Evolutionary conservation across 108 stramenopile species (phyloP).

Genomic region (Aureococcus anophagefferens): DNA sequence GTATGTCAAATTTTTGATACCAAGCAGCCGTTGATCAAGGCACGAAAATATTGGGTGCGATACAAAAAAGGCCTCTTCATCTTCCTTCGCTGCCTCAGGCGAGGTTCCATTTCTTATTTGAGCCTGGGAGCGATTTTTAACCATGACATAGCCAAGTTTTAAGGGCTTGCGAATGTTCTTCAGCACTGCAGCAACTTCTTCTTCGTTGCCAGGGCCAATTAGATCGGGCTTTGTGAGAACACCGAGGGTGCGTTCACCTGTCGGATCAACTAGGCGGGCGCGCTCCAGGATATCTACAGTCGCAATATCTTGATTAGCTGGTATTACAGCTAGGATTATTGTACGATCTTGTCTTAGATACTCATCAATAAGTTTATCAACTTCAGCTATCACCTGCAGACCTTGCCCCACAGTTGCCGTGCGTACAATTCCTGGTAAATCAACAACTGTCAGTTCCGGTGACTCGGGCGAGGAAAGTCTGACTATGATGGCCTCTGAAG

Average conservation of each 20-base stretch:
- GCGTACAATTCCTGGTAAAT: conserved; percentile 77
- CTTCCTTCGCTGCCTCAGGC: conserved; percentile 9
- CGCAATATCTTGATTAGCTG: conserved; percentile 71
- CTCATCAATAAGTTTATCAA: conserved; percentile 55
- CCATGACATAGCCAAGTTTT: conserved; percentile 41
- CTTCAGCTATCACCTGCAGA: conserved; percentile 36
- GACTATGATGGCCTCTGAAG: conserved; percentile 25
- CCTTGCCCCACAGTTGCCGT: conserved; percentile 46
- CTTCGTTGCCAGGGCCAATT: conserved; percentile 35
- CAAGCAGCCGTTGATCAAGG: conserved; percentile 15
- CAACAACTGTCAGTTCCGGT: conserved; percentile 66
- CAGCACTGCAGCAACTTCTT: conserved; percentile 27
- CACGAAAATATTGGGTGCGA: conserved; percentile 17
- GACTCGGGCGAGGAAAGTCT: conserved; percentile 27
- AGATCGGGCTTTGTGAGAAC: conserved; percentile 82
- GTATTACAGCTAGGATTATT: conserved; percentile 65
- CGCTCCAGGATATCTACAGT: conserved; percentile 64
- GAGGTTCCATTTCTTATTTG: conserved; percentile 24
- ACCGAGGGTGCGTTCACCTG: conserved; percentile 62
- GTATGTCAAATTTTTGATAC: conserved; percentile 17
- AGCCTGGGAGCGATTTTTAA: conserved; percentile 27
- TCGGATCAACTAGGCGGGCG: conserved; percentile 51
- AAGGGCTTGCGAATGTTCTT: conserved; percentile 35
- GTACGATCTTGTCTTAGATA: conserved; percentile 57
- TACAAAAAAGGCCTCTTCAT: conserved; percentile 25